Evolutionary conservation across 192 early-diverging fungal genomes (phyloP).

Genomic region (Obelidium mucronatum): DNA sequence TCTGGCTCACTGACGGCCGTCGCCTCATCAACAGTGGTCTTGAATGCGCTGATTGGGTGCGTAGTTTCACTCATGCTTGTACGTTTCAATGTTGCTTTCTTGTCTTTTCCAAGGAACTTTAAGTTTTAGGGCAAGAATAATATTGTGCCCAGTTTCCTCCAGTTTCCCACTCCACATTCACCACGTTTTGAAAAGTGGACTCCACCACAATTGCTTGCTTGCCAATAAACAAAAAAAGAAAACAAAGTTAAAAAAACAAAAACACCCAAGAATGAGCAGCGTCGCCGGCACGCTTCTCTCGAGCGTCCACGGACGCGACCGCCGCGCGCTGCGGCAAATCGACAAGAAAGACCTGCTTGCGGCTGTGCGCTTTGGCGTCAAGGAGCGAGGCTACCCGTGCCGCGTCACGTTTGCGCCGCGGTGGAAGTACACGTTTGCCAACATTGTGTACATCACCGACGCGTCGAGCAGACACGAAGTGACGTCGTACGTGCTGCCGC

Average conservation of each 20-base stretch:
- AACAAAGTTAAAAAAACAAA: not conserved
- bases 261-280: not conserved
- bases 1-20: too few species aligned
- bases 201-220: not conserved
- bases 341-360: conserved; percentile 14
- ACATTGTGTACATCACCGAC: conserved; percentile 13
- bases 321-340: not conserved
- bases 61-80: too few species aligned
- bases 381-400: not conserved
- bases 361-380: not conserved
- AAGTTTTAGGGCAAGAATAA: too few species aligned
- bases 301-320: not conserved
- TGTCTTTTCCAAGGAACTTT: too few species aligned
- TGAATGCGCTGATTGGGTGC: too few species aligned
- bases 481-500: conserved; percentile 1
- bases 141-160: too few species aligned
- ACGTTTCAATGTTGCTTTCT: too few species aligned
- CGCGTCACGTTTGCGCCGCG: not conserved
- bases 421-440: conserved; percentile 8
- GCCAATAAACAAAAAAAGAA: not conserved
- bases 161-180: too few species aligned
- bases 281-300: conserved; percentile 5
- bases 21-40: too few species aligned
- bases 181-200: not conserved
- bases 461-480: not conserved